A percentile compares a stretch with the other conserved stretches of the same genome.
phyloP scores from a whole-genome alignment of 2,329 filamentous ascomycete species.

The Fusarium lyarnte region DNA sequence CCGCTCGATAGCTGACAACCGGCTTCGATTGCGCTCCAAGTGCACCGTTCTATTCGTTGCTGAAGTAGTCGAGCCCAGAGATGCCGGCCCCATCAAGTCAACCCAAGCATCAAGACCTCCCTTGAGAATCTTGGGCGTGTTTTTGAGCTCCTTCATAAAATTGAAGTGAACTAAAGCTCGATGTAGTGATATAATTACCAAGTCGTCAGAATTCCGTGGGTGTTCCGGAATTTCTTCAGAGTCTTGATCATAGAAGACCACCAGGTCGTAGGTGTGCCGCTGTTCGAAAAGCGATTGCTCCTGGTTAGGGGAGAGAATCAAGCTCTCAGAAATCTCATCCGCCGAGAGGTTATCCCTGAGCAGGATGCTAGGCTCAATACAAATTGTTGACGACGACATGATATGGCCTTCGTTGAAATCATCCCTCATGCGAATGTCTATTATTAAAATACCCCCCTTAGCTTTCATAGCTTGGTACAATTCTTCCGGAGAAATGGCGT shows the following conservation, averaged over 20 bases:
- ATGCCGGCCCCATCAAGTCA: conserved; percentile 78
- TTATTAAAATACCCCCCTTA: conserved; percentile 74
- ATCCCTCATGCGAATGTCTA: conserved; percentile 84
- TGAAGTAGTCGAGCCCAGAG: conserved; percentile 60
- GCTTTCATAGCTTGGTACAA: conserved; percentile 75
- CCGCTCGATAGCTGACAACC: conserved; percentile 46
- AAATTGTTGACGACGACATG: conserved; percentile 83
- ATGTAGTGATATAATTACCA: conserved; percentile 75
- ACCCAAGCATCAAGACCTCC: conserved; percentile 90
- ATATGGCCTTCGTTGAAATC: conserved; percentile 92
- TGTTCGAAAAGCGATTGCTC: conserved; percentile 80
- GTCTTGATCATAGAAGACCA: conserved; percentile 89
- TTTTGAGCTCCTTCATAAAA: conserved; percentile 76
- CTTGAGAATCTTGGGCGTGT: conserved; percentile 78
- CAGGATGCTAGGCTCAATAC: conserved; percentile 82
- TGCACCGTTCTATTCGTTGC: conserved; percentile 24
- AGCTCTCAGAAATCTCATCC: conserved; percentile 70
- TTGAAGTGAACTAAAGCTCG: conserved; percentile 87
- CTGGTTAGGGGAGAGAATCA: conserved; percentile 75
- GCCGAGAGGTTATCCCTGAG: conserved; percentile 74
- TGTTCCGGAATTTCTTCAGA: conserved; percentile 60
- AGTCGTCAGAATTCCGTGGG: conserved; percentile 52
- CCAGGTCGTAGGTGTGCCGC: conserved; percentile 80
- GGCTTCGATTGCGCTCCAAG: conserved; percentile 44
- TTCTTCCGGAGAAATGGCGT: conserved; percentile 72